Evolutionary conservation across 2,329 filamentous ascomycete species (phyloP), one percentile per base, ranked within the genome.

Genomic region (Fusarium luffae): DNA sequence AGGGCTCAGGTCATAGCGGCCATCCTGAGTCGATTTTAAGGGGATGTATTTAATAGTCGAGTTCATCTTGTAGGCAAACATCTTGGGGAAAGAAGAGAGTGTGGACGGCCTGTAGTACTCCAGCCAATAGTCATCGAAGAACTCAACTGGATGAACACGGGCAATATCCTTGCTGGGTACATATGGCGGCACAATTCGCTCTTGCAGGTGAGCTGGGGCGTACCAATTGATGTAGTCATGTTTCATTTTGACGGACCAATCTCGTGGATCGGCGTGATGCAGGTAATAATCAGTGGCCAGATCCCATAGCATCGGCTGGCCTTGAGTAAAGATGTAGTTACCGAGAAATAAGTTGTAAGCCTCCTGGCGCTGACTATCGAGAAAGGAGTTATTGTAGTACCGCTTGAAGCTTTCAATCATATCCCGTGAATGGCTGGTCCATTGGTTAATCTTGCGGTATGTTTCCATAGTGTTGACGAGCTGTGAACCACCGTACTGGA

Each of bases 321-420:
- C 94, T 69, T 93, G 90, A 0, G 87, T 82, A 77, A 94, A 98
- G 52, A 94, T 93, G 78, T 99, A 99, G 76, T 98, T 98, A 9
- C 96, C 96, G 2, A 99, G 86, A 76, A 99, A 99, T 12, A 99
- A 84, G 73, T 99, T 99, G 80, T 98, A 98, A 1, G 96, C 96
- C 80, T 99, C 96, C 80, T 99, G 96, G 32, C 96, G 90, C 77
- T 99, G 96, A n/a, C 92, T 94, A 79, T 99, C 96, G 11, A 99
- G 87, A 78, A 99, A 99, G 0, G 95, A 97, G 77, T 99, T 99
- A 82, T 98, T 97, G 80, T 99, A 99, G 79, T 98, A 99, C 28
- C 96, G 89, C 79, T 98, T 99, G 84, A 99, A 98, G 78, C 93
- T 97, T 81, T 99, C 96, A 23, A 99, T 94, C 95, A 99, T 98